Percentiles rank a stretch among this genome's conserved stretches.
These are phyloP conservation scores for Neonectria magnoliae DNA, from an alignment of 2,329 filamentous ascomycete species.

Conservation along the genomic window DNA sequence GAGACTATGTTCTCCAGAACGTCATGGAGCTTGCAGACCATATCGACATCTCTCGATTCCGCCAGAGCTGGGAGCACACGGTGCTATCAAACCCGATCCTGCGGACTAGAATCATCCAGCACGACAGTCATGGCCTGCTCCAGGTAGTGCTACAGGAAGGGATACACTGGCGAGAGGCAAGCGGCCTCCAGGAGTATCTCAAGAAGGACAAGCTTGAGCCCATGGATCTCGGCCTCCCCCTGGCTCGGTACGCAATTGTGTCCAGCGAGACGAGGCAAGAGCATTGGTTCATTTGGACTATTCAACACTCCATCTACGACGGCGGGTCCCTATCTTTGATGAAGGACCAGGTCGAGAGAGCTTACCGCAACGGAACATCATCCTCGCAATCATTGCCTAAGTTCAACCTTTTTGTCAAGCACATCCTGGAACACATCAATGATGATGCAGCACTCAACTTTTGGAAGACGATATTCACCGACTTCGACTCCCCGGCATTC, in stretches of 20 bases:
- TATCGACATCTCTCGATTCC: slow-evolving; percentile 2
- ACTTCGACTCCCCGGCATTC: slow-evolving; percentile 3
- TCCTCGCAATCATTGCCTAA: not conserved
- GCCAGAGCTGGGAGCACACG: slow-evolving; percentile 16
- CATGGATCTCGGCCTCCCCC: slow-evolving; percentile 16
- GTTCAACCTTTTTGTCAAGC: slow-evolving; percentile 13
- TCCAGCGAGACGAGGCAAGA: not conserved
- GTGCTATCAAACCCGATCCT: slow-evolving; percentile 4
- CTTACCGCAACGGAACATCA: too few relatives aligned
- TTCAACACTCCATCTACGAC: slow-evolving; percentile 33
- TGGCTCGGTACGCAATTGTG: slow-evolving; percentile 14
- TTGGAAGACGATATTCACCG: not conserved
- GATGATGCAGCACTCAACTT: not conserved
- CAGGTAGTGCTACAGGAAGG: slow-evolving; percentile 8
- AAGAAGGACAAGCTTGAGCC: slow-evolving; percentile 12
- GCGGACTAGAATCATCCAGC: slow-evolving; percentile 15
- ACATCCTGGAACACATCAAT: not conserved
- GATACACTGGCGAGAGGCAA: not conserved
- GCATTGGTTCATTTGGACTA: slow-evolving; percentile 24
- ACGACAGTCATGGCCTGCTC: not conserved
- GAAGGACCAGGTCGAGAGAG: not conserved
- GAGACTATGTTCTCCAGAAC: slow-evolving; percentile 19
- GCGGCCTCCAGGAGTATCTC: slow-evolving; percentile 6
- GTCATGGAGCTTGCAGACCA: not conserved
- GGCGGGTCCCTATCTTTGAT: slow-evolving; percentile 22